phyloP scores from a whole-genome alignment of 768 basidiomycete genomes.

The Boletus subparvulus region DNA sequence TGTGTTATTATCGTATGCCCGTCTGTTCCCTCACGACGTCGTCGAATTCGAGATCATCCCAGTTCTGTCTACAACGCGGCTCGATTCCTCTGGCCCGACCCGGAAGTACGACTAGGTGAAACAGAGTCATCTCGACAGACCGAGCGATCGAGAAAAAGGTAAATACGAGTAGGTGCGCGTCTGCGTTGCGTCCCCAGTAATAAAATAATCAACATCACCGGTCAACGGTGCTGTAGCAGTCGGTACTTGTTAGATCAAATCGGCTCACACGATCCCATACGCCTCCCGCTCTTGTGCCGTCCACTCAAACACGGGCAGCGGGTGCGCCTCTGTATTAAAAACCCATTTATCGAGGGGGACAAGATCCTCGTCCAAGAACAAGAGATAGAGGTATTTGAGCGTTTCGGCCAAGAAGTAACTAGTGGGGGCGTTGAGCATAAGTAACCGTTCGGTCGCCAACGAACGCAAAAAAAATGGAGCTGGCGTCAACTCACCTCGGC shows the following conservation, averaged over 20 bases:
- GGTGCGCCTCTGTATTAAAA: constrained; percentile 72
- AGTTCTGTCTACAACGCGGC: too few relatives aligned
- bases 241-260: too few relatives aligned
- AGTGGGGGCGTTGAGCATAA: constrained; percentile 10
- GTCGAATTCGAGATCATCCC: neutral
- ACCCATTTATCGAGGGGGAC: constrained; percentile 56
- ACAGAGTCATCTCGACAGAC: neutral
- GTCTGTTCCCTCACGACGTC: neutral
- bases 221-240: neutral
- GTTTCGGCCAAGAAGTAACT: constrained; percentile 60
- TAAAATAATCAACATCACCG: neutral
- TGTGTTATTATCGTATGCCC: too few relatives aligned
- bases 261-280: constrained; percentile 31
- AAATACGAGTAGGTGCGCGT: too few relatives aligned
- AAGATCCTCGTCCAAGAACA: constrained; percentile 63
- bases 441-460: neutral
- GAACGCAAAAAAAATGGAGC: too few relatives aligned
- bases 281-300: constrained; percentile 48
- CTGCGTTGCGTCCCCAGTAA: too few relatives aligned
- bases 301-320: constrained; percentile 74
- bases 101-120: neutral
- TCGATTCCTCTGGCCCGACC: neutral
- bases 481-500: constrained; percentile 50
- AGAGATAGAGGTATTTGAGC: constrained; percentile 70
- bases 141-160: neutral